Base-by-base conservation (phyloP, 2,329 filamentous ascomycete species). In the Septoria linicola region DNA sequence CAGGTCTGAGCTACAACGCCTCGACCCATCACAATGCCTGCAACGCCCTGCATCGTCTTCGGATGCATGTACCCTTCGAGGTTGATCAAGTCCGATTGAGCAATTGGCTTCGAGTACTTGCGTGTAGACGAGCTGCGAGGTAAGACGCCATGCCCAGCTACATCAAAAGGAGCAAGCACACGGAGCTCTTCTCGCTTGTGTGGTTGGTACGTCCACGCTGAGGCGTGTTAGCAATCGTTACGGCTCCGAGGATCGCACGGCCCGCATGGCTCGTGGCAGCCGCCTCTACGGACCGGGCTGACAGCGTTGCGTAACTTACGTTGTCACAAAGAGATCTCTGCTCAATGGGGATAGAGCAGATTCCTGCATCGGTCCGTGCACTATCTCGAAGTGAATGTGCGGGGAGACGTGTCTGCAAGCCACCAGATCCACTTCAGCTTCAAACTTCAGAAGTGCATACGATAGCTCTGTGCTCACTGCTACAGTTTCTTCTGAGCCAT, bases 341-440 rank as follows among this genome's bases (percentile, higher is more conserved):
- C 39, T 39, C 7, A 10, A 21, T 14, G 4, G 21, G 23, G 47
- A n/a, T 42, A 49, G 39, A 35, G 32, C 47, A 43, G 44, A 41
- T 48, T 35, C 30, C 20, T 19, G 43, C 17, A 19, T n/a, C 8
- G 17, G 43, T 30, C 43, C 34, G 43, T 46, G 43, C 43, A 17
- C 31, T 4, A 36, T 19, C 43, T 46, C n/a, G 35, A 47, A 47
- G 44, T 39, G 44, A 47, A 40, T 46, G 16, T 30, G 32, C 21
- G 32, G 43, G 43, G 43, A 37, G n/a, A 17, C n/a, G 32, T 46
- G 43, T n/a, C 43, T 25, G 14, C 43, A 46, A 36, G 43, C 43
- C 43, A 46, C 34, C 32, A 36, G 31, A 37, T 46, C 43, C 43
- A 37, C 43, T 30, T 37, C 14, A 21, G 16, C 27, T 43, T 36